phyloP scores from a whole-genome alignment of 176 grass and related monocot genomes.

The Typha latifolia region DNA sequence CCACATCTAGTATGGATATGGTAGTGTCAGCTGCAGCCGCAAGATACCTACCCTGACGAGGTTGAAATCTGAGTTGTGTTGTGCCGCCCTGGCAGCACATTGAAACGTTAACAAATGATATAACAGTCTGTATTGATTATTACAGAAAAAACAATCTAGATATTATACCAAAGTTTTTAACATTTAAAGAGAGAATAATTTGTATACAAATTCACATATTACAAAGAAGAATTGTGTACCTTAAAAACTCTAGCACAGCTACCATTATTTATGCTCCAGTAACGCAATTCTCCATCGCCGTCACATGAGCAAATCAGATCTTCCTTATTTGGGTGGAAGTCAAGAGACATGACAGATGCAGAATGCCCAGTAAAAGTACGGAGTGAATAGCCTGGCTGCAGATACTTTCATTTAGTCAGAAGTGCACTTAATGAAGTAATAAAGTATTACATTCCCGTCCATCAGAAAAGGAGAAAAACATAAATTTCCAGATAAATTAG shows the following conservation, averaged over 20 bases:
- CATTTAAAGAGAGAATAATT: slow-evolving; percentile 12
- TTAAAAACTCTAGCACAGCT: slow-evolving; percentile 79
- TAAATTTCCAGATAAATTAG: not conserved
- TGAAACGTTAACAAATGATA: not conserved
- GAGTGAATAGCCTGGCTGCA: slow-evolving; percentile 86
- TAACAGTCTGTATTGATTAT: not conserved
- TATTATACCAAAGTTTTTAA: slow-evolving; percentile 7
- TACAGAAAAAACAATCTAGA: no score
- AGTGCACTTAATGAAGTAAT: not conserved
- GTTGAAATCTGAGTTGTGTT: slow-evolving; percentile 97
- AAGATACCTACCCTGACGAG: slow-evolving; percentile 71
- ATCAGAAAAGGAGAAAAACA: not conserved
- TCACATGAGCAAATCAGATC: slow-evolving; percentile 98
- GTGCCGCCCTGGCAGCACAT: slow-evolving; percentile 41
- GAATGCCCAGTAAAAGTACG: slow-evolving; percentile 96
- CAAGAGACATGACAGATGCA: slow-evolving; percentile 81
- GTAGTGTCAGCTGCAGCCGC: slow-evolving; percentile 75
- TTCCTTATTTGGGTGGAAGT: slow-evolving; percentile 98
- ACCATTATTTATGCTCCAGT: slow-evolving; percentile 98
- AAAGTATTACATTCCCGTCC: not conserved
- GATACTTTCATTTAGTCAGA: slow-evolving; percentile 20
- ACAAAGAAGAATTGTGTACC: slow-evolving; percentile 28
- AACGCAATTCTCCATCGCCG: slow-evolving; percentile 74
- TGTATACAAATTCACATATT: slow-evolving; percentile 10
- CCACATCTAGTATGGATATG: slow-evolving; percentile 83